phyloP scores from a whole-genome alignment of 2,329 filamentous ascomycete genomes.

The Xylariaceae sp. region DNA sequence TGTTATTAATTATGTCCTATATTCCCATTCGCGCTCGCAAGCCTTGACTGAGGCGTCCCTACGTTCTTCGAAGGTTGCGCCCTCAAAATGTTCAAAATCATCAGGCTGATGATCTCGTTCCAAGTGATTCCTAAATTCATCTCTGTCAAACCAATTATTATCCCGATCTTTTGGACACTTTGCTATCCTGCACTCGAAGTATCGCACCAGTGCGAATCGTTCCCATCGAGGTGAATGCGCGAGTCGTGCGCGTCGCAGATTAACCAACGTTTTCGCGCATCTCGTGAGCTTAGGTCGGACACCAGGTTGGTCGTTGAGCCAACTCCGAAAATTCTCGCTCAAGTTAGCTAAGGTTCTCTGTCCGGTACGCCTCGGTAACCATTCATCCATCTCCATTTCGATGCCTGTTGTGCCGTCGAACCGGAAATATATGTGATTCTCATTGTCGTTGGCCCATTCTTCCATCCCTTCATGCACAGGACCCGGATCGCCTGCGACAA shows the following conservation, averaged over 20 bases:
- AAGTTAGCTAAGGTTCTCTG: neutral
- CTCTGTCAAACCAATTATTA: conserved; percentile 5
- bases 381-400: conserved; percentile 3
- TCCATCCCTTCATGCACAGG: conserved; percentile 1
- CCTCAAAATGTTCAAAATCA: no score
- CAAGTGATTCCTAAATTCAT: conserved; percentile 9
- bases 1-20: no score
- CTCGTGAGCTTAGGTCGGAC: neutral
- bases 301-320: neutral
- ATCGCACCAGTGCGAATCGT: conserved; percentile 9
- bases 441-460: neutral
- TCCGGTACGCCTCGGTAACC: conserved; percentile 2
- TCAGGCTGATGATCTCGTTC: conserved; percentile 1
- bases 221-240: conserved; percentile 13
- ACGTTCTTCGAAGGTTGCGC: no score
- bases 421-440: conserved; percentile 4
- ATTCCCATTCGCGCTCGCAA: no score
- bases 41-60: no score
- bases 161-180: conserved; percentile 7
- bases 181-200: conserved; percentile 6
- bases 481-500: neutral
- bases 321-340: neutral
- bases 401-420: conserved; percentile 5
- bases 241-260: neutral
- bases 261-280: neutral